A percentile compares a stretch with the other conserved stretches of the same genome.
phyloP scores from a whole-genome alignment of 1,139 yeast species.

The Pichia sp. region DNA sequence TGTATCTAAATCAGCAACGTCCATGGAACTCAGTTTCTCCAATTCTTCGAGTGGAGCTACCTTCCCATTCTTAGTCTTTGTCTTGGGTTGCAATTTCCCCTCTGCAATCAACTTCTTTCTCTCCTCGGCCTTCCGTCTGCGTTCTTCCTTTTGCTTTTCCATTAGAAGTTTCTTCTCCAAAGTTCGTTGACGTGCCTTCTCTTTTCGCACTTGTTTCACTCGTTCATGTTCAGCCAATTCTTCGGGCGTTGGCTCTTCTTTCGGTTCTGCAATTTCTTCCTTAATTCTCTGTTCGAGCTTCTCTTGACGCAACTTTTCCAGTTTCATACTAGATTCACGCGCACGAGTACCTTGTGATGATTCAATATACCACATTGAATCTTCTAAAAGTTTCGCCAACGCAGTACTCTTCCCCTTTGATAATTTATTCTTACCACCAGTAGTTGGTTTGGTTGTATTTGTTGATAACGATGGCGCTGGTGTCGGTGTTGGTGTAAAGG shows the following conservation, averaged over 20 bases:
- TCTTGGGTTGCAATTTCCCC: constrained; percentile 4
- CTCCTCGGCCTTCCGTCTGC: constrained; percentile 3
- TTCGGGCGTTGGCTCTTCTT: constrained; percentile 3
- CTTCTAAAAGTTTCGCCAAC: constrained; percentile 8
- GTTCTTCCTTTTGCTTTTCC: constrained; percentile 2
- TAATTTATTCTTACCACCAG: constrained; percentile 7
- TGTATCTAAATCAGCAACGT: constrained; percentile 8
- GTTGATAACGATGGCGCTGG: too few species aligned
- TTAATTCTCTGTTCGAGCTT: constrained; percentile 5
- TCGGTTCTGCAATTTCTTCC: neutral
- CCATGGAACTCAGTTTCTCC: neutral
- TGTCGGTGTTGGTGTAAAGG: too few species aligned
- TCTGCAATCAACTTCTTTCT: constrained; percentile 8
- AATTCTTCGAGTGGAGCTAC: neutral
- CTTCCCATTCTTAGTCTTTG: constrained; percentile 6
- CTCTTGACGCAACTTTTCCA: constrained; percentile 9
- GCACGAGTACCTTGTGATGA: constrained; percentile 3
- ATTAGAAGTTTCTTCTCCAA: neutral
- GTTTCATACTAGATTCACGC: constrained; percentile 10
- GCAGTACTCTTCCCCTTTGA: neutral
- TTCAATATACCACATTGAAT: constrained; percentile 10
- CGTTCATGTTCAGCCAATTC: constrained; percentile 6
- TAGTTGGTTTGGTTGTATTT: too few species aligned
- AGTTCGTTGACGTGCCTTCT: neutral
- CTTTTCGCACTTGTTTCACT: constrained; percentile 4